Base-by-base conservation (phyloP, 768 basidiomycete genomes). In the Lyophyllum semitale region DNA sequence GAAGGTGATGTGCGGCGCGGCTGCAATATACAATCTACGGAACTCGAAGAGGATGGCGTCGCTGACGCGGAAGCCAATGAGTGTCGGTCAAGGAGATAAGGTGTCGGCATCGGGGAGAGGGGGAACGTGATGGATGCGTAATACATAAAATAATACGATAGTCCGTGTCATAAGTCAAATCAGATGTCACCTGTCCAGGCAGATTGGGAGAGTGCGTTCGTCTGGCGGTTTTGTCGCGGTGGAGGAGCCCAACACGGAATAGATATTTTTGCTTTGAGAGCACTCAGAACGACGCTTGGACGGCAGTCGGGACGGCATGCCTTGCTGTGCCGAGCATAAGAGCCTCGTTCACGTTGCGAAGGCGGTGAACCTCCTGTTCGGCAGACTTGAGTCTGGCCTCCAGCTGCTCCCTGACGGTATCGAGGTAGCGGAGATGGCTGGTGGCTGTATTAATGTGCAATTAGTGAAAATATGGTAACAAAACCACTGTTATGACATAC, bases 261-360 rank as follows among this genome's bases (percentile, higher is more conserved):
- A 45, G 13, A 43, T 29, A 35, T 63, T 60, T 59, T 43, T 45
- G 29, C 48, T 51, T 48, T 49, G 47, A 38, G 26, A 35, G 35
- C 45, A 27, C 35, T 68, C 56, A 68, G 49, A 66, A 70, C 23
- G 60, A 48, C n/a, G 57, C 46, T 3, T 58, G 46, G 4, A 63
- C 52, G 22, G 63, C 42, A 32, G 60, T 81, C 84, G 68, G 71
- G 59, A 58, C 66, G 61, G 57, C 83, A 74, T 89, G 89, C 71
- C 88, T 86, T 41, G 89, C 88, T 55, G 88, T 88, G 70, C 85
- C 83, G 68, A 93, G 84, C 89, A 92, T 93, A 70, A 94, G 80
- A 40, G 88, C 88, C 82, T 94, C 91, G 73, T 93, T 93, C 62
- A 94, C 85, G 66, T 83, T 87, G 72, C 89, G 84, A 66, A 92